Evolutionary conservation across 768 basidiomycete species (phyloP), one percentile per base, ranked within the genome.

Genomic region (Erythrobasidium yunnanense): DNA sequence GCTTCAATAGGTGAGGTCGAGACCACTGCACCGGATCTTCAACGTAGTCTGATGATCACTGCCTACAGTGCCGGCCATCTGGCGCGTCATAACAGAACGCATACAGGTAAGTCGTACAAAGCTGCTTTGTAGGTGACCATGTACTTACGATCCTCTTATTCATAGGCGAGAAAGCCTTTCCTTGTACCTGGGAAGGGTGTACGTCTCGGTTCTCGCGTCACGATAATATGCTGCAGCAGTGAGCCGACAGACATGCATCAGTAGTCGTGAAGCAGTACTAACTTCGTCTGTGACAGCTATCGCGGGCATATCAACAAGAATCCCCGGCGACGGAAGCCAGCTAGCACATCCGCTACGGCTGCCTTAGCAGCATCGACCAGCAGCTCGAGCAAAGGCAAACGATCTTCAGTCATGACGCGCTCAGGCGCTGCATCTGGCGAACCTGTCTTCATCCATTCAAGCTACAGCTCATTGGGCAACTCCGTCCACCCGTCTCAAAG

Each of bases 201-300:
- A 45, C 42, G 27, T 60, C 57, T 7, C 30, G 38, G 20, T 60
- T 60, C 45, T 60, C 57, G 22, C 7, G 57, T n/a, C 57, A 60
- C 42, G 57, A 60, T 42, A 60, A 60, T 27, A 60, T 60, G 57
- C 42, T 60, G 22, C 57, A 60, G 30, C 57, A 60, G 57, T 60
- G 20, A 20, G 57, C 47, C 38, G 20, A 47, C 15, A 30, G 53
- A 55, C 7, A 55, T 23, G 13, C 11, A 15, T 45, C 42, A 15
- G 42, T 20, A 45, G 15, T 20, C 42, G 22, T 45, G 15, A 15
- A 20, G 15, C 42, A 15, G 22, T 45, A 15, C 15, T 20, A 45
- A 30, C 35, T 55, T 27, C 53, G n/a, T n/a, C n/a, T n/a, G n/a
- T n/a, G 11, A 17, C 57, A 60, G 57, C 23, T 60, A 60, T 60